A percentile compares a stretch with the other conserved stretches of the same genome.
These are phyloP conservation scores for Kurtzmaniella quercitrusa DNA, from an alignment of 1,139 yeast genomes.

Conservation along the genomic window DNA sequence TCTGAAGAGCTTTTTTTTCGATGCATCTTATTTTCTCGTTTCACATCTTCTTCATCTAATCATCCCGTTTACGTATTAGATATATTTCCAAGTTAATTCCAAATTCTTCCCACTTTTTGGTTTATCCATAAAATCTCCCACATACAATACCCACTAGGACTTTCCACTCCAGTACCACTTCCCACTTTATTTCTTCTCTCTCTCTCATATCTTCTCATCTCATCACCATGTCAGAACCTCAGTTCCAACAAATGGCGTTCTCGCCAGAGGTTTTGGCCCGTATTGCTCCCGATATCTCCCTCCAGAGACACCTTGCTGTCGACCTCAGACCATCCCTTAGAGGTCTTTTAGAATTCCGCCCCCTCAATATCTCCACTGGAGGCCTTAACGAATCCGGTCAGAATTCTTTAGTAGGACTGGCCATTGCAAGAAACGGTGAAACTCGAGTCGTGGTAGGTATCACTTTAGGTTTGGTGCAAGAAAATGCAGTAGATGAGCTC, in stretches of 20 bases:
- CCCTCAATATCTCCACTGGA: constrained; percentile 43
- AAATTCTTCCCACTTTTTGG: too few species aligned
- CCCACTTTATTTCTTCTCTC: background rate
- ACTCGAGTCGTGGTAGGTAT: constrained; percentile 74
- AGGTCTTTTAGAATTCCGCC: constrained; percentile 67
- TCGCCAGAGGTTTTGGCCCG: constrained; percentile 82
- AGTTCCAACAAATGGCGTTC: constrained; percentile 45
- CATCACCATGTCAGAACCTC: background rate
- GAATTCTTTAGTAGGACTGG: constrained; percentile 59
- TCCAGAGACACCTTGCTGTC: constrained; percentile 70
- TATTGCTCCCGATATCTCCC: constrained; percentile 79
- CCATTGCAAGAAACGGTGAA: constrained; percentile 69
- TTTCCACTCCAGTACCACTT: background rate
- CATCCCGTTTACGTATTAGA: too few species aligned
- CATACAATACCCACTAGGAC: background rate
- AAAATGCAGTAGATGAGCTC: constrained; percentile 33
- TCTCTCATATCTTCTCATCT: background rate
- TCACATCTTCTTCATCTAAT: too few species aligned
- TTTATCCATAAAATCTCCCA: too few species aligned
- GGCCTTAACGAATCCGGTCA: constrained; percentile 36
- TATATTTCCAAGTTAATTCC: too few species aligned
- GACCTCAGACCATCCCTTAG: constrained; percentile 76
- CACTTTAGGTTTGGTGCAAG: constrained; percentile 66
- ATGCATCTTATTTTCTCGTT: too few species aligned
- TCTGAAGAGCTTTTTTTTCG: too few species aligned